Base-by-base conservation (phyloP, 2,329 filamentous ascomycete genomes). In the Nigrograna mackinnonii region DNA sequence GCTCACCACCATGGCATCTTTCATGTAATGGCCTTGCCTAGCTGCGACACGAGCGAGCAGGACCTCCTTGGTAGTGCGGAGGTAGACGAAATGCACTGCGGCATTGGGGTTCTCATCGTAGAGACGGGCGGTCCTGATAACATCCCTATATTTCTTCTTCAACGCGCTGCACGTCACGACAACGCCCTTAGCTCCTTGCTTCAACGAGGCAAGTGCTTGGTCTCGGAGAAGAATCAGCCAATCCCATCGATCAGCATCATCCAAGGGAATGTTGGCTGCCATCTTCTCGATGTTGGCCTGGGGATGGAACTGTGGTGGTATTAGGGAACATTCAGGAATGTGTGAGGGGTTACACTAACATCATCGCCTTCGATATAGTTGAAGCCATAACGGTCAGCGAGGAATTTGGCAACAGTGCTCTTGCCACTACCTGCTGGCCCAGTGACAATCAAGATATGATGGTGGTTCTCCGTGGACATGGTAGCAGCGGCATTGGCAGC, bases 91-190 rank as follows among this genome's bases (percentile, higher is more conserved):
- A 72, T 96, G 92, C 37, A 97, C 71, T 17, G 60, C 62, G 33
- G 76, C 66, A 16, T 70, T 60, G 5, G 69, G 67, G 46, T 74
- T 62, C 46, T 75, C 63, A 46, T 74, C 67, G 53, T 75, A 71
- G 52, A 76, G 70, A 5, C 69, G 58, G n/a, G 74, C 75, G n/a
- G 73, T 65, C 13, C 75, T 72, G 42, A 78, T 71, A 39, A 76
- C 73, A 53, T 99, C 94, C 57, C 94, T 86, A 77, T 99, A 99
- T 73, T 95, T 96, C 68, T 89, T 88, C 79, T 97, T 97, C 40
- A 99, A 80, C 2, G 92, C 94, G 11, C 90, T 96, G 79, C 94
- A 99, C 39, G 94, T 96, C 47, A 99, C 81, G 37, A 99, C 89
- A n/a, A 96, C 94, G 36, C 90, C 74, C 20, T 66, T 57, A 20